phyloP scores from a whole-genome alignment of 768 basidiomycete species.

The Gautieria morchelliformis region DNA sequence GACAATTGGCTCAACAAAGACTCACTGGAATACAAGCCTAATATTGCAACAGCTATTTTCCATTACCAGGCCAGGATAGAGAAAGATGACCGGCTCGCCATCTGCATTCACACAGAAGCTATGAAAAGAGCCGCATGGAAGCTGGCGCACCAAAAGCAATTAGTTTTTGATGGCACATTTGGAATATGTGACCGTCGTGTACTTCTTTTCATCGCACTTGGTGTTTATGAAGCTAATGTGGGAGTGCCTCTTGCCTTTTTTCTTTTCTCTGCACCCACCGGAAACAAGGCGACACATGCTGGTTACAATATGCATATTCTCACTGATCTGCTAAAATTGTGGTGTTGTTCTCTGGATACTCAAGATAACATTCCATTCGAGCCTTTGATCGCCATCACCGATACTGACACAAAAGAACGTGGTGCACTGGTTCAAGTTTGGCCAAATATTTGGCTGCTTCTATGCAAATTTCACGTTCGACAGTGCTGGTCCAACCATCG shows the following conservation, averaged over 20 bases:
- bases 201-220: conserved; percentile 26
- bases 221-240: conserved; percentile 17
- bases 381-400: too few species aligned
- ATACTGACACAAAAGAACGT: conserved; percentile 10
- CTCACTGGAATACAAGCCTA: neutral
- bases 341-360: too few species aligned
- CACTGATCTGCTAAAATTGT: too few species aligned
- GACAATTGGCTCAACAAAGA: neutral
- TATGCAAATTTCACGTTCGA: too few species aligned
- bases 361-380: too few species aligned
- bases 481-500: too few species aligned
- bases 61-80: neutral
- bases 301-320: neutral
- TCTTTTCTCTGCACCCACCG: conserved; percentile 23
- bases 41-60: neutral
- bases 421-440: too few species aligned
- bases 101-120: neutral
- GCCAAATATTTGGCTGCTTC: too few species aligned
- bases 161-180: conserved; percentile 18
- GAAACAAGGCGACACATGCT: neutral
- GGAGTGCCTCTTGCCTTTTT: conserved; percentile 25
- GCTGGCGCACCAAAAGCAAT: conserved; percentile 1
- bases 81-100: neutral
- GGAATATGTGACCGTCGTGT: conserved; percentile 13
- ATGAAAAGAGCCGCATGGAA: neutral